A percentile compares a stretch with the other conserved stretches of the same genome.
These are phyloP conservation scores for Boletus vermiculosoides DNA, from an alignment of 768 basidiomycete species.

Conservation along the genomic window DNA sequence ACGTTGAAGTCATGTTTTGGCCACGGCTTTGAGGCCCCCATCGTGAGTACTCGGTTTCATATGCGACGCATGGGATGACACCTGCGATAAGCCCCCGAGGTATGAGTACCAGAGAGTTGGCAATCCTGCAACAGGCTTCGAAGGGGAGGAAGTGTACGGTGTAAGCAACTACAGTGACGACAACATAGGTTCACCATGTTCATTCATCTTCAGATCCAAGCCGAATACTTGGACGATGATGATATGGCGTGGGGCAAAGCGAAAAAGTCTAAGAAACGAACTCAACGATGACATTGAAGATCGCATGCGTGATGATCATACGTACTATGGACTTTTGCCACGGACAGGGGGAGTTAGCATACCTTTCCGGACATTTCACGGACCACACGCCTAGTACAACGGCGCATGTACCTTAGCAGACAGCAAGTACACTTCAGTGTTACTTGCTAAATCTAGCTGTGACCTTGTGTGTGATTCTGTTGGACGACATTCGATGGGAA, in stretches of 20 bases:
- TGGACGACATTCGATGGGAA: background rate
- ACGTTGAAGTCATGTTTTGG: slow-evolving; percentile 25
- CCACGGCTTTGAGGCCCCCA: slow-evolving; percentile 10
- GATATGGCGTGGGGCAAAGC: slow-evolving; percentile 28
- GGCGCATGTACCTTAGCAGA: background rate
- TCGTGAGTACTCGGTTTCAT: slow-evolving; percentile 11
- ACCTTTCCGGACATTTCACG: slow-evolving; percentile 1
- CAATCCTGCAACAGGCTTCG: slow-evolving; percentile 18
- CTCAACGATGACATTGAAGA: background rate
- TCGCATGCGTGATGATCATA: background rate
- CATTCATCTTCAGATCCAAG: slow-evolving; percentile 14
- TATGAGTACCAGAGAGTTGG: slow-evolving; percentile 10
- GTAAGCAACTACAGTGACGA: slow-evolving; percentile 7
- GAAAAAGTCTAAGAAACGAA: slow-evolving; percentile 10
- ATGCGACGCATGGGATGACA: background rate
- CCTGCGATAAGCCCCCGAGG: slow-evolving; percentile 14
- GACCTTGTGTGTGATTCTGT: background rate
- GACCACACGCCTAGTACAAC: background rate
- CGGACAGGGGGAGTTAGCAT: background rate
- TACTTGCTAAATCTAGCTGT: background rate
- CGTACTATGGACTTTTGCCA: background rate
- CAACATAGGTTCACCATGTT: background rate
- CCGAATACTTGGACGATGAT: slow-evolving; percentile 28
- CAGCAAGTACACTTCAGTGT: background rate
- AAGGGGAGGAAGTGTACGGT: slow-evolving; percentile 19